Base-by-base conservation (phyloP, 2,329 filamentous ascomycete species). In the Leptographium procerum region DNA sequence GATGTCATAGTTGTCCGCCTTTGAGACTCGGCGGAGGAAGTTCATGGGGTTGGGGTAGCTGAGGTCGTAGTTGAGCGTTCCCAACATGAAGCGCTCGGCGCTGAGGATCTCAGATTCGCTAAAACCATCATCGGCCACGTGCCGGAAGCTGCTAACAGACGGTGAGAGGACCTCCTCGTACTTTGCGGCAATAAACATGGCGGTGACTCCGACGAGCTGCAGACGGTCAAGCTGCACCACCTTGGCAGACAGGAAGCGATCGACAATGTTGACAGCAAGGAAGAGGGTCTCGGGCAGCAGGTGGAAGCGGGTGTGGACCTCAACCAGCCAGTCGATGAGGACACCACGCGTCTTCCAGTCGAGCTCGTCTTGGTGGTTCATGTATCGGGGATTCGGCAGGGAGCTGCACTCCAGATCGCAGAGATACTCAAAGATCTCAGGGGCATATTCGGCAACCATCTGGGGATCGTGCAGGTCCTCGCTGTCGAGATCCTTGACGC, bases 1-100 rank as follows among this genome's bases (percentile, higher is more conserved):
- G 68, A 97, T 96, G 73, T 99, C 92, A 75, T 99, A 99, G 78
- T 95, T 94, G 76, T 99, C 95, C 68, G 94, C 95, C 80, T 99
- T 99, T 62, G 92, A 97, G 73, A 99, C 96, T 65, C 95, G 89
- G 64, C 94, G 89, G 61, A 99, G 84, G 77, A 99, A 99, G 81
- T 99, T 99, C 94, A 99, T 99, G 26, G 94, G 94, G 75, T 99
- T 99, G 59, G 94, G 94, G 70, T 96, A 99, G 77, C 91, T 96
- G 63, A 99, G 84, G 70, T 99, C 92, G 72, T 96, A 99, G 76
- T 96, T 87, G 61, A 99, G 82, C 7, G 91, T 91, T 64, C 84
- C 83, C 56, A 99, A 85, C 64, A 99, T 86, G 71, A 95, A 96
- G 65, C 94, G 88, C 75, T 99, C 94, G n/a, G 94, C 94, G 69